Percentiles rank a stretch among this genome's conserved stretches.
These are phyloP conservation scores for Penicillium crystallinum DNA, from an alignment of 495 filamentous ascomycete genomes.

Conservation along the genomic window DNA sequence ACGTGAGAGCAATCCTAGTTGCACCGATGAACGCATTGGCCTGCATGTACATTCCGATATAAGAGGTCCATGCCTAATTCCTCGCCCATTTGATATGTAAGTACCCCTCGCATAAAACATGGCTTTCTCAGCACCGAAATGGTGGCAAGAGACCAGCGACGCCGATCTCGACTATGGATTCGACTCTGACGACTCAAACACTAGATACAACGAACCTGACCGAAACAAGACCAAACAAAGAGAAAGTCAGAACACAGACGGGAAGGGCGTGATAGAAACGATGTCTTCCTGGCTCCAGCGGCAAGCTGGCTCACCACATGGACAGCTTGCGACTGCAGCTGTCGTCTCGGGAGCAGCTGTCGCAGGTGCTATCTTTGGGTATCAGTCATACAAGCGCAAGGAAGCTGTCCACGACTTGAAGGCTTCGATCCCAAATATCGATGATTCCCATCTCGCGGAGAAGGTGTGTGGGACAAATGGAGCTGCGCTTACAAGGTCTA, in stretches of 20 bases:
- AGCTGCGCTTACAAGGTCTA: not conserved
- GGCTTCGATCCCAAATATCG: slow-evolving; percentile 59
- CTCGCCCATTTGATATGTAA: slow-evolving; percentile 7
- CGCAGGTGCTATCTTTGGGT: slow-evolving; percentile 64
- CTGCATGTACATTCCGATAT: slow-evolving; percentile 18
- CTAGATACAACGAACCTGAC: slow-evolving; percentile 18
- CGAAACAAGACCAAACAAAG: slow-evolving; percentile 4
- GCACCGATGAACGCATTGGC: slow-evolving; percentile 26
- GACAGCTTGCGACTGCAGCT: slow-evolving; percentile 71
- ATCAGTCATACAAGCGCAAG: slow-evolving; percentile 59
- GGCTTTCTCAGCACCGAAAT: slow-evolving; percentile 14
- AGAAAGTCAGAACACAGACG: slow-evolving; percentile 1
- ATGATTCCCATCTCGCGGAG: slow-evolving; percentile 40
- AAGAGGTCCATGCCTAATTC: slow-evolving; percentile 14
- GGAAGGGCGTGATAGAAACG: slow-evolving; percentile 18
- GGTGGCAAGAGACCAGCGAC: slow-evolving; percentile 23
- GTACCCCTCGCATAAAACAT: slow-evolving; percentile 4
- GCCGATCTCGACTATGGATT: slow-evolving; percentile 28
- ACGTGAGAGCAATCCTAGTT: slow-evolving; percentile 22
- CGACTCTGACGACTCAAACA: slow-evolving; percentile 27
- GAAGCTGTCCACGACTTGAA: slow-evolving; percentile 64
- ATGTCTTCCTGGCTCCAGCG: slow-evolving; percentile 58
- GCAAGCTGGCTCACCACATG: slow-evolving; percentile 46
- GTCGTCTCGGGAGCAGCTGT: slow-evolving; percentile 70
- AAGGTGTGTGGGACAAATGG: slow-evolving; percentile 23